Base-by-base conservation (phyloP, 2,329 filamentous ascomycete species). In the Penicillium psychrosexuale region DNA sequence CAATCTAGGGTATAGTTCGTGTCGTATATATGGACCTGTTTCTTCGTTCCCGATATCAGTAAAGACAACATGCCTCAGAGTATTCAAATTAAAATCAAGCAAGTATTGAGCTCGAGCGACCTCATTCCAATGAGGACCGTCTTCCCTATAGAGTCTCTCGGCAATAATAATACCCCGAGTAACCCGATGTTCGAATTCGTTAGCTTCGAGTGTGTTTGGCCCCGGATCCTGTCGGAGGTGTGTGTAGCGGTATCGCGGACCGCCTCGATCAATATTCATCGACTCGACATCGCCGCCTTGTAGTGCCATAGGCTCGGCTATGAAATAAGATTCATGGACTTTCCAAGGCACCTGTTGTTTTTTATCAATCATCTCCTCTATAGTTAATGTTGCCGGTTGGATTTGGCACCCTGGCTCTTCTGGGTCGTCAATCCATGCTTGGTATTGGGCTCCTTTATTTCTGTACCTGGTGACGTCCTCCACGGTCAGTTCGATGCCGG, bases 111-210 rank as follows among this genome's bases (percentile, higher is more conserved):
- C 44, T 9, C 27, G 37, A 24, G 51, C 51, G 7, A 42, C 8
- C 8, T 48, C 51, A 15, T 27, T 48, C 51, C 51, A 53, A 42
- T 48, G 22, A n/a, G 17, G 51, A 12, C 51, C 51, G 0, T 34
- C 17, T 11, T 19, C 11, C 2, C 19, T 30, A 3, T 1, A 34
- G 8, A 53, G 12, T 22, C 11, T 42, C 15, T 53, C 22, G 2
- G 9, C 51, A 33, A 48, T 13, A 19, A 53, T 27, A 11, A 40
- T 13, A 1, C 51, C 51, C 1, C 19, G 34, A 24, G 27, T 9
- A 15, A 45, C 30, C 5, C 19, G 30, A 24, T 45, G 43, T 12
- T 45, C 43, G 8, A 24, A 45, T 24, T 34, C 43, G 12, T 33
- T 33, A n/a, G 13, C 8, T 3, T 31, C 28, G 13, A 3, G 8